Base-by-base conservation (phyloP, 2,329 filamentous ascomycete genomes). In the Colletotrichum phormii region DNA sequence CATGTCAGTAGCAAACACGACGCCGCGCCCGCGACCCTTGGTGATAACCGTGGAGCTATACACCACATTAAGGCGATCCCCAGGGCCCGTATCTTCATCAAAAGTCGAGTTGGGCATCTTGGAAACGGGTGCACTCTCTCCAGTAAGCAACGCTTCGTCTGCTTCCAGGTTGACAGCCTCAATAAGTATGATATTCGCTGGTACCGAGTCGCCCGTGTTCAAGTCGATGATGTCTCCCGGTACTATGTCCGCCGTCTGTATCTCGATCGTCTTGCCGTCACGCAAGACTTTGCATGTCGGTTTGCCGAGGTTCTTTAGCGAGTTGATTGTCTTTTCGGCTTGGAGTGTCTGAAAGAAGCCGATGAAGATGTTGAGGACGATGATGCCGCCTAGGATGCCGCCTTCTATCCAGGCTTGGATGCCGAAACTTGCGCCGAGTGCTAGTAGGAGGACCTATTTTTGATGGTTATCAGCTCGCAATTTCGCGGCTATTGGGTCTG, bases 11-110 rank as follows among this genome's bases (percentile, higher is more conserved):
- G 87, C 86, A 73, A 89, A 87, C 12, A 91, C 89, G 62, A 91
- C 85, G 72, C 89, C 90, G 42, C 84, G 86, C 26, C 87, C 90
- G 69, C 90, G 87, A 60, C 90, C 90, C 74, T 90, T 88, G n/a
- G 89, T 91, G 63, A 92, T 88, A 12, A 88, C 89, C 53, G 89
- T 89, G 31, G 89, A 90, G 76, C 88, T 89, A 79, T 88, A 92
- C 2, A 87, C 88, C 60, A 92, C 84, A 76, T 92, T 92, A 61
- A 89, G 84, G 18, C 89, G 86, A 78, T 92, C 90, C 53, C 89
- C 90, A 57, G 89, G 84, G 2, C 90, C 88, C 12, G 89, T 88
- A 12, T 89, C 86, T 2, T 80, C 78, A 5, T 84, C 76, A 74
- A 90, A 90, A 64, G 86, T 85, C 71, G 80, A 81, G 15, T 85